phyloP scores from a whole-genome alignment of 129 eudicot species.

The Solidago caesia region DNA sequence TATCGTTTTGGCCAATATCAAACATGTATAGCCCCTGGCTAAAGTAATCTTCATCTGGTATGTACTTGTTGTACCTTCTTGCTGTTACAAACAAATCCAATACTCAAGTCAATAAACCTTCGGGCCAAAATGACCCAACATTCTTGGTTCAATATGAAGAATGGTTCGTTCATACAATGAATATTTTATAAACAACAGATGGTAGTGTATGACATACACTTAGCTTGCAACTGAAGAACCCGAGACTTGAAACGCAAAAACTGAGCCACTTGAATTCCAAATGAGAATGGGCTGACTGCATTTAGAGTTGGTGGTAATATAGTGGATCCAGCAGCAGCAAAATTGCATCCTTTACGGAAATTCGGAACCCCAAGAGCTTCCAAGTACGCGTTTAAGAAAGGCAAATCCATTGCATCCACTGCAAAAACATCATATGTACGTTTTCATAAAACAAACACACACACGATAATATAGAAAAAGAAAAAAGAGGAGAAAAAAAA shows the following conservation, averaged over 20 bases:
- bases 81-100: conserved; percentile 36
- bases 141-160: too few relatives aligned
- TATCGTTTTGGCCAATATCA: conserved; percentile 91
- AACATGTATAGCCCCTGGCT: conserved; percentile 80
- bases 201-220: conserved; percentile 33
- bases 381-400: conserved; percentile 78
- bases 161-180: not conserved
- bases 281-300: conserved; percentile 73
- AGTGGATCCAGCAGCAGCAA: conserved; percentile 87
- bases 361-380: conserved; percentile 70
- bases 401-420: conserved; percentile 92
- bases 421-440: conserved; percentile 10
- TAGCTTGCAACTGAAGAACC: conserved; percentile 51
- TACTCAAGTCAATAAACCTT: not conserved
- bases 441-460: conserved; percentile 4
- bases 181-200: not conserved
- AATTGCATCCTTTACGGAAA: conserved; percentile 73
- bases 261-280: conserved; percentile 84
- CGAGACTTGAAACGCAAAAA: conserved; percentile 72
- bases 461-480: not conserved
- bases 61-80: conserved; percentile 58
- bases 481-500: not conserved
- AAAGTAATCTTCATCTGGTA: conserved; percentile 67
- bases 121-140: conserved; percentile 22
- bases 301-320: conserved; percentile 59